Percentiles rank a stretch among this genome's conserved stretches.
Conservation (phyloP, 2,329 filamentous ascomycete species). For the Cadophora gregata region DNA sequence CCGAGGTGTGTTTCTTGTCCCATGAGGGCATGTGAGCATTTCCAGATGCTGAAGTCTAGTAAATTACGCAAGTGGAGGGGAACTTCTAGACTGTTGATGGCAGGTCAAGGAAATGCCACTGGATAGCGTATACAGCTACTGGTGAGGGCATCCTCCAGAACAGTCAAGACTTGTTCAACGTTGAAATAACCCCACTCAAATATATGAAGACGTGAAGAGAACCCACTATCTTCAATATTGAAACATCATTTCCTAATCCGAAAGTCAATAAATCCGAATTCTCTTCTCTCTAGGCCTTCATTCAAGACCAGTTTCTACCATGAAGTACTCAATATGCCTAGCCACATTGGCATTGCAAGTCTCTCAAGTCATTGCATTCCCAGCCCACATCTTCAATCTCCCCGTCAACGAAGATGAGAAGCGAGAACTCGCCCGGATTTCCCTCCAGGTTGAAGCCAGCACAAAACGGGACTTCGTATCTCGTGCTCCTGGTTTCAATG, state of each 20-base stretch:
- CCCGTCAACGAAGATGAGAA: conserved; percentile 32
- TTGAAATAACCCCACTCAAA: neutral
- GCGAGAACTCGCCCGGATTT: conserved; percentile 26
- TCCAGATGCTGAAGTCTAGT: no score
- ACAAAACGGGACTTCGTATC: conserved; percentile 24
- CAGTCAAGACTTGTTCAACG: neutral
- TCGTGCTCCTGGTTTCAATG: conserved; percentile 27
- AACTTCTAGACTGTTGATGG: neutral
- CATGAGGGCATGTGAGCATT: neutral
- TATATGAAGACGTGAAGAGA: neutral
- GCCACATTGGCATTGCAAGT: conserved; percentile 21
- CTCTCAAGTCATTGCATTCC: conserved; percentile 30
- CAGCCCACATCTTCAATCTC: conserved; percentile 34
- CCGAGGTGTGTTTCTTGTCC: neutral
- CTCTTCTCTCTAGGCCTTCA: neutral
- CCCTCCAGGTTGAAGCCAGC: conserved; percentile 28
- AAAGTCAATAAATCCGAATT: neutral
- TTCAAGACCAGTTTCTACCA: conserved; percentile 12
- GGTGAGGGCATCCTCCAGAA: neutral
- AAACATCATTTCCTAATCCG: neutral
- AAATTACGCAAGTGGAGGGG: neutral
- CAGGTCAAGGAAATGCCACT: neutral
- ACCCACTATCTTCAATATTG: neutral
- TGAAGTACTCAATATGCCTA: conserved; percentile 30
- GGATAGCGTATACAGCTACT: neutral